Conservation (phyloP, 192 early-diverging fungal species). For the Lunasporangiospora selenospora region DNA sequence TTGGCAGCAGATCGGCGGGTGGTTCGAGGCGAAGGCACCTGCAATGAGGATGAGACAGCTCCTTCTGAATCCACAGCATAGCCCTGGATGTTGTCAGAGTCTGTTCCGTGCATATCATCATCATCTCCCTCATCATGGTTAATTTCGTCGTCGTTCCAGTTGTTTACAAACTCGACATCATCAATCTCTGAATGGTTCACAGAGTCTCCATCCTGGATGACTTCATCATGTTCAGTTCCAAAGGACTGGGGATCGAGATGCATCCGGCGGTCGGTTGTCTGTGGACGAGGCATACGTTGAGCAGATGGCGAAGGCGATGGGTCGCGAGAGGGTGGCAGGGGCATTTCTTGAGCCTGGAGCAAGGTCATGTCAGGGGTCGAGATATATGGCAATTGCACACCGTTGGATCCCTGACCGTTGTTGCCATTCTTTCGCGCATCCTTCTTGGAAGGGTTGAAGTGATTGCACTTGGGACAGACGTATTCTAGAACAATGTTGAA, state of each 20-base stretch:
- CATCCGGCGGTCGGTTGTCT: background rate
- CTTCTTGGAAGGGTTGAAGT: slow-evolving; percentile 59
- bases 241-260: background rate
- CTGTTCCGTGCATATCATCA: too few species aligned
- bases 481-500: slow-evolving; percentile 51
- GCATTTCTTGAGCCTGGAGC: slow-evolving; percentile 27
- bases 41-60: too few species aligned
- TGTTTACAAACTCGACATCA: slow-evolving; percentile 40
- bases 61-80: slow-evolving; percentile 10
- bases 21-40: too few species aligned
- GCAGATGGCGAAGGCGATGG: slow-evolving; percentile 30
- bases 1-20: too few species aligned
- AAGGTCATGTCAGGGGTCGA: slow-evolving; percentile 19
- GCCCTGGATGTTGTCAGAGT: slow-evolving; percentile 10
- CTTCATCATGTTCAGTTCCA: background rate
- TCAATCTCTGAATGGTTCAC: slow-evolving; percentile 20
- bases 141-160: slow-evolving; percentile 36
- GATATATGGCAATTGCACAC: background rate
- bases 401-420: too few species aligned
- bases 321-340: slow-evolving; percentile 32
- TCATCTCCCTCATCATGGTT: slow-evolving; percentile 18
- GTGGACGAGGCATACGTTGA: slow-evolving; percentile 6
- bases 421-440: too few species aligned
- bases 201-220: background rate
- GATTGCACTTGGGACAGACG: slow-evolving; percentile 61